phyloP scores from a whole-genome alignment of 129 eudicot species.

The Pittosporum tobira region DNA sequence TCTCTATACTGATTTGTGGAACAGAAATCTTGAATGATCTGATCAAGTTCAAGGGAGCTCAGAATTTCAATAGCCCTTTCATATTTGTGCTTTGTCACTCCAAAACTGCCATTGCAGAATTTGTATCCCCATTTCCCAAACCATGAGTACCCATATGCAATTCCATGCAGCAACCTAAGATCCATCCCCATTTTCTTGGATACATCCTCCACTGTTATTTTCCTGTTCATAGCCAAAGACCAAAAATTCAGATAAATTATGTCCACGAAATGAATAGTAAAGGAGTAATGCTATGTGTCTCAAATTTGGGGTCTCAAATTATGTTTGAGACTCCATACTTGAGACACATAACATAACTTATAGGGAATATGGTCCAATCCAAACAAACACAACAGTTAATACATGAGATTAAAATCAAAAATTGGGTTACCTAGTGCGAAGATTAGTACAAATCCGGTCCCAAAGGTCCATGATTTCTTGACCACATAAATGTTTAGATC shows the following conservation, averaged over 20 bases:
- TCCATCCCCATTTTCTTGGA: conserved; percentile 14
- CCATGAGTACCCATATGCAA: conserved; percentile 22
- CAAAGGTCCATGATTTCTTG: conserved; percentile 16
- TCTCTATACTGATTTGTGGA: conserved; percentile 10
- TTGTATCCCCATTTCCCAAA: conserved; percentile 18
- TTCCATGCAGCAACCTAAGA: conserved; percentile 12
- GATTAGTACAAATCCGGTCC: conserved; percentile 16
- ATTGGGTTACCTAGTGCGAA: neutral
- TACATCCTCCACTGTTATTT: conserved; percentile 12
- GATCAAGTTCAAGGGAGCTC: conserved; percentile 30
- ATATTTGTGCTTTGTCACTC: conserved; percentile 11
- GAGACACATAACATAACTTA: too few relatives aligned
- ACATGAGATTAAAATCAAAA: too few relatives aligned
- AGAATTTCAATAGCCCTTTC: conserved; percentile 7
- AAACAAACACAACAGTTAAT: too few relatives aligned
- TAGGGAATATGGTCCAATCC: too few relatives aligned
- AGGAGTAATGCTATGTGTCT: too few relatives aligned
- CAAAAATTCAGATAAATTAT: too few relatives aligned
- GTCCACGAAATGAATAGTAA: too few relatives aligned
- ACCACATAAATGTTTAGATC: conserved; percentile 14
- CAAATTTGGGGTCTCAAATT: too few relatives aligned
- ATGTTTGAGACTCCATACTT: too few relatives aligned
- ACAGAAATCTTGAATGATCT: conserved; percentile 17
- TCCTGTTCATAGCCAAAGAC: neutral
- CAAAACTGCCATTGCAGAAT: conserved; percentile 18